Evolutionary conservation across 805 yeast genomes (phyloP).

Genomic region (Cyberlindnera xylosilytica): DNA sequence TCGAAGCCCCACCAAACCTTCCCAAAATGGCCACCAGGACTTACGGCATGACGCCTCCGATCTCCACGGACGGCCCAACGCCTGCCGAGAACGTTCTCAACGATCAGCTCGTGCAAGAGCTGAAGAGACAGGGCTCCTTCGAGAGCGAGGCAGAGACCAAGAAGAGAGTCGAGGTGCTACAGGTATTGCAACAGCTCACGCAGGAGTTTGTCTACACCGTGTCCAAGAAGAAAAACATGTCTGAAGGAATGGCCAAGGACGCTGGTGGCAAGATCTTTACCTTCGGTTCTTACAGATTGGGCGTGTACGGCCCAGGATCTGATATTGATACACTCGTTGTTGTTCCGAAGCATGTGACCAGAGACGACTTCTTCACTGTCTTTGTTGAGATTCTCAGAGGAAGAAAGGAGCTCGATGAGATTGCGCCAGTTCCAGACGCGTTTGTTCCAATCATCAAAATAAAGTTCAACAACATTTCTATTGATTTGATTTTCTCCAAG

Average conservation of each 20-base stretch:
- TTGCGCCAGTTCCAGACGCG: constrained; percentile 93
- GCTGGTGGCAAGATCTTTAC: constrained; percentile 98
- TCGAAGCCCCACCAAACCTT: too few relatives aligned
- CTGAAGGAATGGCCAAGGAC: constrained; percentile 95
- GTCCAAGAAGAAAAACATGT: constrained; percentile 81
- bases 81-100: constrained; percentile 74
- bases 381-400: constrained; percentile 67
- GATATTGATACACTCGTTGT: constrained; percentile 97
- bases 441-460: constrained; percentile 95
- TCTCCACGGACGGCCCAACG: constrained; percentile 82
- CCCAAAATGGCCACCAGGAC: constrained; percentile 16
- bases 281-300: constrained; percentile 89
- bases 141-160: constrained; percentile 83
- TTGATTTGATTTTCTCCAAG: constrained; percentile 84
- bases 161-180: constrained; percentile 73
- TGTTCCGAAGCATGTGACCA: constrained; percentile 90
- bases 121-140: constrained; percentile 81
- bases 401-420: constrained; percentile 84
- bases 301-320: constrained; percentile 97
- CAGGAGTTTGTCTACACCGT: constrained; percentile 83
- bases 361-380: constrained; percentile 85
- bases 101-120: constrained; percentile 71
- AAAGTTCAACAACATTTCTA: constrained; percentile 85
- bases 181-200: constrained; percentile 66
- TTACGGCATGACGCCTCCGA: constrained; percentile 47